Evolutionary conservation across 208 protist genomes (phyloP), one percentile per base, ranked within the genome.

Genomic region (Leishmania mexicana): DNA sequence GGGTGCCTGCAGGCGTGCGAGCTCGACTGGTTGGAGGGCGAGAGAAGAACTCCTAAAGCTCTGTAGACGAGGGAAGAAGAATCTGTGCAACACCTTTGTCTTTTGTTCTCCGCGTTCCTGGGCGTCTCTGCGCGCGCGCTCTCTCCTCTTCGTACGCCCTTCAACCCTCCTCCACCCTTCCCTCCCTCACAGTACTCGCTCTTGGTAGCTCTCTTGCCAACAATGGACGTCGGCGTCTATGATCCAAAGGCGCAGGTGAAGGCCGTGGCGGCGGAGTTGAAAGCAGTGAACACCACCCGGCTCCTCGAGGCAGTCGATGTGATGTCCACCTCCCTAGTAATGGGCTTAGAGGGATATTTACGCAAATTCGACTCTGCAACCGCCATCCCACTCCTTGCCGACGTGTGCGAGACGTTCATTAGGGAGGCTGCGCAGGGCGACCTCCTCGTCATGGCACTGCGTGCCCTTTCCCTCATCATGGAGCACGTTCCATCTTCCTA

Each of bases 401-500:
- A 85, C 40, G 89, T 97, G 78, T 85, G 85, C 11, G 85, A 93
- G 75, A 88, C 82, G 40, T 86, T 84, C 77, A 86, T 87, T 17
- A 60, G 4, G 19, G 79, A 83, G 13, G 82, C 75, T 57, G 40
- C 38, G 28, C 49, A 87, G 10, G 95, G 93, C 51, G 95, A 98
- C 80, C 70, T 90, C 7, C 60, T 94, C 58, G 89, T 90, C 31
- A 88, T 96, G 67, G 49, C 90, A 28, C 92, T 96, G 72, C 89
- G 95, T 24, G 87, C 91, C 7, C 73, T 96, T 31, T 91, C 95
- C 0, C 90, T 98, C 31, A 95, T 96, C 47, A 87, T 96, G 74
- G 93, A 98, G 85, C 88, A 95, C 81, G 95, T 95, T 11, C 95
- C 95, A 1, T 89, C 84, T 40, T 93, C 93, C 17, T 95, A 94